Evolutionary conservation across 108 stramenopile genomes (phyloP).

Genomic region (Cyclostephanos tholiformis): DNA sequence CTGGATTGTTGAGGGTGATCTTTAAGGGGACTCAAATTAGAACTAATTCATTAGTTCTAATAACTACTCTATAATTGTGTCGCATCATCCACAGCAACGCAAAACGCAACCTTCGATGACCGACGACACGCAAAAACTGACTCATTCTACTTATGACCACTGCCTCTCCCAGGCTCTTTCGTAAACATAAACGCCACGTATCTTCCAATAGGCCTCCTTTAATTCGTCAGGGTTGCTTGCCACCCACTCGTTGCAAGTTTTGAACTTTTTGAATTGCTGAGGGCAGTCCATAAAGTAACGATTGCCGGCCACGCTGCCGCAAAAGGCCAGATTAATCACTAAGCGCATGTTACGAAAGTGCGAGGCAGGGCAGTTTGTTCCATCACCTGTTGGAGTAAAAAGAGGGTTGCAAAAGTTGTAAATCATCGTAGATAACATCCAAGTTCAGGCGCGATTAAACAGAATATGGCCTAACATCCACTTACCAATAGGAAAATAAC

Average conservation of each 20-base stretch:
- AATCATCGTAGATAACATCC: not conserved
- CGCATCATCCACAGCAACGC: no score
- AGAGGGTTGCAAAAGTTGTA: not conserved
- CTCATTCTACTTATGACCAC: conserved; percentile 22
- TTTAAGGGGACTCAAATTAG: no score
- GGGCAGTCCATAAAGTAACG: conserved; percentile 86
- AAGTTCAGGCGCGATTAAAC: not conserved
- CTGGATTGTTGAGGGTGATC: no score
- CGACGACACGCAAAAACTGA: not conserved
- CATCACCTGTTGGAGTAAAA: conserved; percentile 46
- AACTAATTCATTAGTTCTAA: no score
- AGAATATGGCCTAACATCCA: not conserved
- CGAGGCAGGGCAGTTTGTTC: conserved; percentile 67
- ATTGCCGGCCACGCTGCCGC: conserved; percentile 85
- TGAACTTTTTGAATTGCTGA: conserved; percentile 60
- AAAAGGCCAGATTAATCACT: conserved; percentile 89
- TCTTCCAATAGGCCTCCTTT: conserved; percentile 89
- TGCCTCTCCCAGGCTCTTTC: conserved; percentile 70
- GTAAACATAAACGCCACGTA: conserved; percentile 87
- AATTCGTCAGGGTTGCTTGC: conserved; percentile 76
- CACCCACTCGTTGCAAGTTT: conserved; percentile 76
- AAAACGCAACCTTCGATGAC: no score
- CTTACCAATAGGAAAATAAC: conserved; percentile 80
- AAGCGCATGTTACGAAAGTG: conserved; percentile 89
- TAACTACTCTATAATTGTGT: no score